A percentile compares a stretch with the other conserved stretches of the same genome.
phyloP scores from a whole-genome alignment of 495 filamentous ascomycete species.

The Parathielavia hyrcaniae region DNA sequence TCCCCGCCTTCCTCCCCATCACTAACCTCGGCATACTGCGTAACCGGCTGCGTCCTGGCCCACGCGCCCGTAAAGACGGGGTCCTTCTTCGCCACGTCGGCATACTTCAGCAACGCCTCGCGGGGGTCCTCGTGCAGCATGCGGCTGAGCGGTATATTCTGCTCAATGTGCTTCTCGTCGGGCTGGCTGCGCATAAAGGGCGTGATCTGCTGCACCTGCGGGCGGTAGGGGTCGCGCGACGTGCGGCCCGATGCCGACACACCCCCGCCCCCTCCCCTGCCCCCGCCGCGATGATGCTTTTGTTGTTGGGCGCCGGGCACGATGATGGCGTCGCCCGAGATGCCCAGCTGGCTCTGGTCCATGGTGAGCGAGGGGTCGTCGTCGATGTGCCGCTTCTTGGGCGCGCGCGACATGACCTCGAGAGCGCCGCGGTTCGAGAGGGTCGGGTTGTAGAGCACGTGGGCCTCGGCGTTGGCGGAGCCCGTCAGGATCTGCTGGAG shows the following conservation, averaged over 20 bases:
- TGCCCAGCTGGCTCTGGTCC: constrained; percentile 60
- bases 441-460: constrained; percentile 82
- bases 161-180: constrained; percentile 80
- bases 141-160: constrained; percentile 80
- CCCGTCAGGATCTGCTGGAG: constrained; percentile 95
- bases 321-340: constrained; percentile 78
- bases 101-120: constrained; percentile 91
- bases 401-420: constrained; percentile 86
- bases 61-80: constrained; percentile 91
- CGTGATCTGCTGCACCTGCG: constrained; percentile 74
- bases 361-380: constrained; percentile 82
- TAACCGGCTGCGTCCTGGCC: constrained; percentile 85
- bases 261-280: constrained; percentile 48
- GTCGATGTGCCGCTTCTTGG: constrained; percentile 90
- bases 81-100: constrained; percentile 86
- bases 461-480: constrained; percentile 80
- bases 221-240: constrained; percentile 69
- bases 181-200: constrained; percentile 89
- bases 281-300: too few relatives aligned
- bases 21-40: constrained; percentile 87
- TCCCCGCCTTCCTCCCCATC: constrained; percentile 70
- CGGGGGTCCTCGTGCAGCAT: constrained; percentile 97
- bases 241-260: constrained; percentile 70
- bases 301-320: constrained; percentile 50
- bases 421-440: constrained; percentile 74